These are phyloP conservation scores for Talaromyces sp. DNA, from an alignment of 2,329 filamentous ascomycete genomes.

Conservation along the genomic window DNA sequence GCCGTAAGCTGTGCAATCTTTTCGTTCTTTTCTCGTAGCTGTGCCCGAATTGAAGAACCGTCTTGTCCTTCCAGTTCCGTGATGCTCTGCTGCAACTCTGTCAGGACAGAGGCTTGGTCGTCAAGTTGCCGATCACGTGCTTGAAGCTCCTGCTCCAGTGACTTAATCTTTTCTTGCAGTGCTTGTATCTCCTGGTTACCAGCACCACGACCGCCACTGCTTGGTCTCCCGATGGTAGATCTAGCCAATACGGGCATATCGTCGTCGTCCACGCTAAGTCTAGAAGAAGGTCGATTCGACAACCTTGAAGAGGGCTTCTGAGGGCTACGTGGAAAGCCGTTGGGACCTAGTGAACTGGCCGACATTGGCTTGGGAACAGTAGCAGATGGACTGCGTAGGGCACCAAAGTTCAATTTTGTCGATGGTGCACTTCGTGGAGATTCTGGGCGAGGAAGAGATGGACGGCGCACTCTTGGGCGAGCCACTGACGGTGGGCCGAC, in stretches of 20 bases:
- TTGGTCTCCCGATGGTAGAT: constrained; percentile 13
- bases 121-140: constrained; percentile 84
- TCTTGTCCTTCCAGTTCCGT: constrained; percentile 81
- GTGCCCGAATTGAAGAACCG: constrained; percentile 68
- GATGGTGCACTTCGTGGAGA: constrained; percentile 67
- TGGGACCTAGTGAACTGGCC: constrained; percentile 3
- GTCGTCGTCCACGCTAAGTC: constrained; percentile 39
- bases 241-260: constrained; percentile 23
- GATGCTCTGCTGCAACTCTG: constrained; percentile 85
- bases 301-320: constrained; percentile 37
- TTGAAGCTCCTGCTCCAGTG: constrained; percentile 69
- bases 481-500: constrained; percentile 68
- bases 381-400: constrained; percentile 57
- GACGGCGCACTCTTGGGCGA: constrained; percentile 62
- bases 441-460: constrained; percentile 81
- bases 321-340: constrained; percentile 41
- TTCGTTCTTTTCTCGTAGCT: constrained; percentile 92
- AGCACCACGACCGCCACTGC: constrained; percentile 2
- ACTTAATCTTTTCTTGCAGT: constrained; percentile 68
- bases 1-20: constrained; percentile 89
- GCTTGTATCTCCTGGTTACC: constrained; percentile 30
- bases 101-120: constrained; percentile 76
- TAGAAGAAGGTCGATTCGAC: constrained; percentile 39
- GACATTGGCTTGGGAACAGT: constrained; percentile 13
- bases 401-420: constrained; percentile 52